These are phyloP conservation scores for Lasiosphaeriaceae sp. DNA, from an alignment of 495 filamentous ascomycete species.

Conservation along the genomic window DNA sequence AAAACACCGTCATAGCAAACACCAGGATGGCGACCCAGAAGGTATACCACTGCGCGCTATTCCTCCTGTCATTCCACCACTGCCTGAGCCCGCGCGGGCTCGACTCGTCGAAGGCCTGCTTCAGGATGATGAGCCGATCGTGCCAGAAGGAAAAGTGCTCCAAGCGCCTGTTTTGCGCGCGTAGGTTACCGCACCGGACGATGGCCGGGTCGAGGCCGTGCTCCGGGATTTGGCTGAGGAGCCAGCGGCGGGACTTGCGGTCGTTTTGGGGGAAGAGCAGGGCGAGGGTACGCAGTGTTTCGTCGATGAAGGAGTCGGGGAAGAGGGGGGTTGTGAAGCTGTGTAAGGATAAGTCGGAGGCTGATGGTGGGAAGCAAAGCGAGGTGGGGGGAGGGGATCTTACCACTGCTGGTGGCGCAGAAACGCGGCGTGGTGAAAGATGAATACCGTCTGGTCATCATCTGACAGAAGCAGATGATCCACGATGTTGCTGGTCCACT, in stretches of 20 bases:
- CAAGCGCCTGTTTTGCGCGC: constrained; percentile 9
- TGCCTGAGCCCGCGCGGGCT: constrained; percentile 39
- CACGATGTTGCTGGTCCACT: constrained; percentile 38
- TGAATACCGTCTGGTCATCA: constrained; percentile 31
- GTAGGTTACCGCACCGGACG: background rate
- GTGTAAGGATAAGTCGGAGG: background rate
- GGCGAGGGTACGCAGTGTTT: constrained; percentile 42
- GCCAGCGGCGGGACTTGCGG: constrained; percentile 18
- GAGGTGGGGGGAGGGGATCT: too few relatives aligned
- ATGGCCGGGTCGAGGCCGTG: background rate
- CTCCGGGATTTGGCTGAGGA: background rate
- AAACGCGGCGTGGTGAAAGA: constrained; percentile 42
- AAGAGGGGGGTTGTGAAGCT: constrained; percentile 11
- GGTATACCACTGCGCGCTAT: constrained; percentile 48
- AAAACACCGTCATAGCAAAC: constrained; percentile 44
- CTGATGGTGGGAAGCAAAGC: too few relatives aligned
- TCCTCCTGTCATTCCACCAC: constrained; percentile 50
- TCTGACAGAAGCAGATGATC: constrained; percentile 41
- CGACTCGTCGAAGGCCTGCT: constrained; percentile 48
- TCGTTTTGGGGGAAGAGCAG: constrained; percentile 41
- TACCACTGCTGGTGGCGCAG: constrained; percentile 20
- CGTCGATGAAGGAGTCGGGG: constrained; percentile 33
- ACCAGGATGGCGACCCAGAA: constrained; percentile 44
- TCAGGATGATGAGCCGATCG: constrained; percentile 47
- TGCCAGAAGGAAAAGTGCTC: constrained; percentile 47